Evolutionary conservation across 345 rosid genomes (phyloP), one percentile per base, ranked within the genome.

Genomic region (Barbarea vulgaris): DNA sequence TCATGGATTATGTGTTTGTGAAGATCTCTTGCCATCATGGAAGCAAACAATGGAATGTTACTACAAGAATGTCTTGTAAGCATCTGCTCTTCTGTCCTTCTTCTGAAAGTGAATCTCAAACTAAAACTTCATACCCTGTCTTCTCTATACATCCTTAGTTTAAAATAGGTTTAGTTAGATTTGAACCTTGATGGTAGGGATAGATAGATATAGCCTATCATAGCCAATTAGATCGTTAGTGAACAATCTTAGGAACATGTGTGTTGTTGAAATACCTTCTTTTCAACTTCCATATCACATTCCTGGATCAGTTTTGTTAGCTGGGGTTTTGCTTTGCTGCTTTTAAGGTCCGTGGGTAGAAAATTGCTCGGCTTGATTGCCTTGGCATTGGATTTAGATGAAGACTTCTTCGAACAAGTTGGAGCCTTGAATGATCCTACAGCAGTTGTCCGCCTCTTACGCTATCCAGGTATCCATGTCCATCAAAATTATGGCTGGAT

Each of bases 11-110:
- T 74, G 52, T 74, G 81, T 74, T 39, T 77, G 80, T 81, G 14
- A 87, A 90, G 99, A 87, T 64, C 50, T 73, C 77, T 73, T 92
- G 74, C 96, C 97, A 7, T 83, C 85, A 27, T 92, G 96, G 96
- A 90, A 87, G 73, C 53, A 67, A 50, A 84, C 86, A 41, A 85
- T 95, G 92, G 97, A 83, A 72, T 60, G 81, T 58, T 90, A 88
- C 83, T 54, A 85, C 78, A 36, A 59, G 37, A 75, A 80, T 80
- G 82, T 86, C 21, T 21, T 83, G 97, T 89, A 80, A 87, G 96
- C 75, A 30, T 34, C 14, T 64, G 21, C 7, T 55, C 15, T 44
- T 21, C 53, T 41, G 0, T 50, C 11, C 0, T 15, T 62, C 4
- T 39, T 7, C 31, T 30, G 33, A 6, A 50, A 75, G 5, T 60